These are phyloP conservation scores for Rhypophila decipiens DNA, from an alignment of 495 filamentous ascomycete genomes.

Conservation along the genomic window DNA sequence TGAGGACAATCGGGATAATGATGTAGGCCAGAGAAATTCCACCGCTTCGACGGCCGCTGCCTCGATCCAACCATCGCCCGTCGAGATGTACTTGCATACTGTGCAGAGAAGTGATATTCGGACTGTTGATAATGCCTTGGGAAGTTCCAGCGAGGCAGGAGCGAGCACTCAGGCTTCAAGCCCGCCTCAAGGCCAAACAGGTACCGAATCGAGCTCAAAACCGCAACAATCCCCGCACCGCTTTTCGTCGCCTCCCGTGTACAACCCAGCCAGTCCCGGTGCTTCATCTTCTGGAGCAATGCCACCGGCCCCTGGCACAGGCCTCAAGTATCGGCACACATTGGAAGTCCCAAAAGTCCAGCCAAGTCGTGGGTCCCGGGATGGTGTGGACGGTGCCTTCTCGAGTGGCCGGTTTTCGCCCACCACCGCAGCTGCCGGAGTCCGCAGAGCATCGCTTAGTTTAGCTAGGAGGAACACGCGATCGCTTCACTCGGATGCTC, in stretches of 20 bases:
- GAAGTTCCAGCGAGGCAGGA: neutral
- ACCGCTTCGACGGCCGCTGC: slow-evolving; percentile 21
- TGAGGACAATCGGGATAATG: slow-evolving; percentile 4
- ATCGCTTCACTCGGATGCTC: slow-evolving; percentile 75
- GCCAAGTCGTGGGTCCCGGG: slow-evolving; percentile 43
- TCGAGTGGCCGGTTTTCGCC: slow-evolving; percentile 83
- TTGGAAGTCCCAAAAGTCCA: slow-evolving; percentile 70
- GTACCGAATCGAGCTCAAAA: slow-evolving; percentile 33
- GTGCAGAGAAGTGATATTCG: slow-evolving; percentile 24
- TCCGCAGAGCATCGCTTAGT: slow-evolving; percentile 72
- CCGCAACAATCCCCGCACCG: slow-evolving; percentile 49
- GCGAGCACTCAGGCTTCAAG: slow-evolving; percentile 4
- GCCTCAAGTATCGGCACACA: slow-evolving; percentile 78
- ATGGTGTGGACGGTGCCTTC: slow-evolving; percentile 58
- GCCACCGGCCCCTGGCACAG: slow-evolving; percentile 31
- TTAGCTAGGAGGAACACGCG: slow-evolving; percentile 75
- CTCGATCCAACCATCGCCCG: slow-evolving; percentile 26
- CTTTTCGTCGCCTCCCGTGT: slow-evolving; percentile 67
- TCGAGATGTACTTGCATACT: slow-evolving; percentile 28
- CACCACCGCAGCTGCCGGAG: slow-evolving; percentile 45
- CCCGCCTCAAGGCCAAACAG: slow-evolving; percentile 35
- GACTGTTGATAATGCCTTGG: slow-evolving; percentile 21
- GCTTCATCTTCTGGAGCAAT: slow-evolving; percentile 37
- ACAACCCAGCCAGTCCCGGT: slow-evolving; percentile 37
- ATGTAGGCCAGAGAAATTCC: slow-evolving; percentile 16